Percentiles rank a stretch among this genome's conserved stretches.
phyloP scores from a whole-genome alignment of 306 rosid genomes.

The Ormosia semicastrata region DNA sequence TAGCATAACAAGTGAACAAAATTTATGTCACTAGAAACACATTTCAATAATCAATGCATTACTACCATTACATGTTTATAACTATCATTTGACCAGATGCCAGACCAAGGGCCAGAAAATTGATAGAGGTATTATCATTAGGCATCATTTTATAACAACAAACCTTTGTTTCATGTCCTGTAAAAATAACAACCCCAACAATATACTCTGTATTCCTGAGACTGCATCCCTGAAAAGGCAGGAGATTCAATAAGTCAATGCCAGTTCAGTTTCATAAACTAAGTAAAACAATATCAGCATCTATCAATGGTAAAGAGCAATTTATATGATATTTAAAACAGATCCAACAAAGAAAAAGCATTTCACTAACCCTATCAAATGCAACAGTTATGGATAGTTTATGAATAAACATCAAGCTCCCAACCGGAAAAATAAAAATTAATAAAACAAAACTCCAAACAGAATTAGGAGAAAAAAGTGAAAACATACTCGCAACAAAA shows the following conservation, averaged over 20 bases:
- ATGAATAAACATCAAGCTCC: constrained; percentile 12
- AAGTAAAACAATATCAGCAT: neutral
- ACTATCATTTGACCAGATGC: neutral
- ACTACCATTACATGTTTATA: neutral
- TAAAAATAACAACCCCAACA: constrained; percentile 87
- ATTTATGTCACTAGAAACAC: neutral
- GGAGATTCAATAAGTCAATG: constrained; percentile 21
- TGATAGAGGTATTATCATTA: neutral
- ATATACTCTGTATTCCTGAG: constrained; percentile 94
- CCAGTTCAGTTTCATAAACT: constrained; percentile 10
- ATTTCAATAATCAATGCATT: constrained; percentile 6
- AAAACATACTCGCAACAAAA: constrained; percentile 72
- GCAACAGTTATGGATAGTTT: neutral
- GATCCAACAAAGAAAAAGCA: constrained; percentile 20
- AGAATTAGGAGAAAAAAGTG: constrained; percentile 6
- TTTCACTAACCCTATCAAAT: constrained; percentile 5
- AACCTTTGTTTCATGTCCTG: constrained; percentile 99
- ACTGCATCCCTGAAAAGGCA: constrained; percentile 86
- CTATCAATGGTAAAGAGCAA: constrained; percentile 4
- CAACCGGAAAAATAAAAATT: neutral
- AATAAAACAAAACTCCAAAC: constrained; percentile 18
- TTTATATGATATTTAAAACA: neutral
- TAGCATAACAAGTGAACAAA: neutral
- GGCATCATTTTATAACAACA: constrained; percentile 25
- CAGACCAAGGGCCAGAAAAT: neutral